Evolutionary conservation across 345 rosid species (phyloP).

Genomic region (Hevea brasiliensis): DNA sequence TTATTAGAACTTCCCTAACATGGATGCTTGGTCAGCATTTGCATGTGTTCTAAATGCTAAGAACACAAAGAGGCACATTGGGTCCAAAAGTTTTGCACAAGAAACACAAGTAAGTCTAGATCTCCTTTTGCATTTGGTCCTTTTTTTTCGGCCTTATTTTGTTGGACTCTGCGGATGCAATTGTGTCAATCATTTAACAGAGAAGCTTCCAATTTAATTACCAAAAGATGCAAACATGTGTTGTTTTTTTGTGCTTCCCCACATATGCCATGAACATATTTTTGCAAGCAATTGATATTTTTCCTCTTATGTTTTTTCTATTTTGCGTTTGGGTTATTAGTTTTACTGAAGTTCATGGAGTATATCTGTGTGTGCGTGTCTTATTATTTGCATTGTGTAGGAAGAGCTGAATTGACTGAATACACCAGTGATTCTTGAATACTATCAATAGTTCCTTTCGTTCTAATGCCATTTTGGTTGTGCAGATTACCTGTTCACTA

Average conservation of each 20-base stretch:
- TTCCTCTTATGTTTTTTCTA: conserved; percentile 8
- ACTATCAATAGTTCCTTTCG: not conserved
- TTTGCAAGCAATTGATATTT: not conserved
- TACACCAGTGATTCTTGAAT: not conserved
- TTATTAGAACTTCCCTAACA: conserved; percentile 63
- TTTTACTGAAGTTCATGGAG: not conserved
- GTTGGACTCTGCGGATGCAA: conserved; percentile 3
- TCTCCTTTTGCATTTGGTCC: conserved; percentile 3
- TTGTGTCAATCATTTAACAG: too few relatives aligned
- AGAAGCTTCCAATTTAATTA: too few relatives aligned
- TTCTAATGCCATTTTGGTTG: conserved; percentile 23
- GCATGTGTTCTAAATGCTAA: conserved; percentile 49
- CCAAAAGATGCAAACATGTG: too few relatives aligned
- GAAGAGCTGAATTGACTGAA: too few relatives aligned
- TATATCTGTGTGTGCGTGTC: not conserved
- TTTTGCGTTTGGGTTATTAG: conserved; percentile 10
- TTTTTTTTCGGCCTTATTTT: not conserved
- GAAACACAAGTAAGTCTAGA: conserved; percentile 65
- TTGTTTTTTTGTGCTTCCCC: not conserved
- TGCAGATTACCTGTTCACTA: conserved; percentile 62
- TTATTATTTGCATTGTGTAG: too few relatives aligned
- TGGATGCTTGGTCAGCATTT: conserved; percentile 62
- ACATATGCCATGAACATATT: not conserved
- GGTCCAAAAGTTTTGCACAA: conserved; percentile 50
- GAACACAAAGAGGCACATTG: conserved; percentile 43